Evolutionary conservation across 352 stramenopile species (phyloP), one percentile per base, ranked within the genome.

Genomic region (Globisporangium sylvaticum): DNA sequence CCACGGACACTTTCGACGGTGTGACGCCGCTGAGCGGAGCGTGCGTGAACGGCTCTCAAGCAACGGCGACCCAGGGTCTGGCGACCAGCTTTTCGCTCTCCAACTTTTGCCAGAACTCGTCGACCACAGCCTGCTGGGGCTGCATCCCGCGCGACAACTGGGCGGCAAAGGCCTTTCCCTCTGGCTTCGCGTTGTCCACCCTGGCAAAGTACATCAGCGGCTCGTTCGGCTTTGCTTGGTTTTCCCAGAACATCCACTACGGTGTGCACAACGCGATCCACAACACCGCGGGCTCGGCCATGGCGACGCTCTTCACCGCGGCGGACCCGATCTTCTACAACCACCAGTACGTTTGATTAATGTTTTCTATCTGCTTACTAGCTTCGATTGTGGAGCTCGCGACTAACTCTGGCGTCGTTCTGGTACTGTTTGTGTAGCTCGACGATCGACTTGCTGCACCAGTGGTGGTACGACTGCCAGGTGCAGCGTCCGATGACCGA

Each of bases 231-330:
- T 81, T 80, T 27, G 61, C 65, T 20, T 64, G 75, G 22, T 80
- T 81, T 29, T 76, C 65, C 9, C 57, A 75, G 44, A 65, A 70
- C 20, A 72, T 85, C n/a, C 78, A 86, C 53, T 72, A 72, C n/a
- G 74, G 75, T 39, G 75, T 74, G n/a, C 77, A 84, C 63, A 87
- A 77, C 82, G 77, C 70, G 29, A 83, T 88, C 46, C 79, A 88
- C 65, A 78, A 71, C 54, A 62, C 71, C 0, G 64, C 79, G 7
- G 71, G 68, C 1, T 74, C 67, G 18, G 69, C 67, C 22, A 74
- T 88, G 62, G 76, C 71, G 10, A 80, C 76, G 6, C 73, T 73
- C 42, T 70, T 73, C 53, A 72, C 71, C 7, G 65, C 78, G 0
- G 72, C 74, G 4, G 80, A 88, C 25, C 76, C 78, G 15, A 58